Evolutionary conservation across 805 yeast species (phyloP).

Genomic region (Metschnikowia borealis): DNA sequence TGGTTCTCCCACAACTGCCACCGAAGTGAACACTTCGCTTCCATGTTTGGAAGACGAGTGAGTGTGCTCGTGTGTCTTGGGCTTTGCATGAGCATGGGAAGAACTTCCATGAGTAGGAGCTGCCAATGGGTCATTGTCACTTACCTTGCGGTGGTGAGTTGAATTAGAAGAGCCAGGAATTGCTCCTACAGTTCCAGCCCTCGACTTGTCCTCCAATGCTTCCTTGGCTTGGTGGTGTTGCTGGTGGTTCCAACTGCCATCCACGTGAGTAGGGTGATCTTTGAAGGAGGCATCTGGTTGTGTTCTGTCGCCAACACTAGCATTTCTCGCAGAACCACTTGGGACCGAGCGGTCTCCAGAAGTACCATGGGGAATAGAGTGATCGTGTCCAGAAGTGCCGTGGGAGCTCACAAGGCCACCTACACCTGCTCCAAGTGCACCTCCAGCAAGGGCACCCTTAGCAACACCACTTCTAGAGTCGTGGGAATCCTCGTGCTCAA

Average conservation of each 20-base stretch:
- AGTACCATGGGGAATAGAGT: neutral
- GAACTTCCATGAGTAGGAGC: neutral
- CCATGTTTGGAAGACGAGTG: neutral
- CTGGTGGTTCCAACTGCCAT: neutral
- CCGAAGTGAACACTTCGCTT: constrained; percentile 18
- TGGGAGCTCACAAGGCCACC: constrained; percentile 1
- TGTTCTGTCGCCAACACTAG: neutral
- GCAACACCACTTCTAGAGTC: neutral
- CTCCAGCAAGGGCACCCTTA: neutral
- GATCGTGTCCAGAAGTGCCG: neutral
- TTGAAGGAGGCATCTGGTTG: constrained; percentile 1
- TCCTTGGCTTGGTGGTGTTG: constrained; percentile 1
- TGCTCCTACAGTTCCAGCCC: neutral
- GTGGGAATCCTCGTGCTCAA: neutral
- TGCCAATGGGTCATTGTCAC: neutral
- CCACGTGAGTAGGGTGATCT: neutral
- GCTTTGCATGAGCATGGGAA: neutral
- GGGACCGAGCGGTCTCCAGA: neutral
- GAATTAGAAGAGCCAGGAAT: neutral
- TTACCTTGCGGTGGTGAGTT: neutral
- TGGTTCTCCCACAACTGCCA: constrained; percentile 28
- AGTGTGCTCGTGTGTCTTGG: neutral
- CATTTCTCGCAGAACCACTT: neutral
- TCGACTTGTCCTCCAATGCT: neutral
- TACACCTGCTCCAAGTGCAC: constrained; percentile 3